These are phyloP conservation scores for Penicillium sp. DNA, from an alignment of 2,329 filamentous ascomycete genomes.

Conservation along the genomic window DNA sequence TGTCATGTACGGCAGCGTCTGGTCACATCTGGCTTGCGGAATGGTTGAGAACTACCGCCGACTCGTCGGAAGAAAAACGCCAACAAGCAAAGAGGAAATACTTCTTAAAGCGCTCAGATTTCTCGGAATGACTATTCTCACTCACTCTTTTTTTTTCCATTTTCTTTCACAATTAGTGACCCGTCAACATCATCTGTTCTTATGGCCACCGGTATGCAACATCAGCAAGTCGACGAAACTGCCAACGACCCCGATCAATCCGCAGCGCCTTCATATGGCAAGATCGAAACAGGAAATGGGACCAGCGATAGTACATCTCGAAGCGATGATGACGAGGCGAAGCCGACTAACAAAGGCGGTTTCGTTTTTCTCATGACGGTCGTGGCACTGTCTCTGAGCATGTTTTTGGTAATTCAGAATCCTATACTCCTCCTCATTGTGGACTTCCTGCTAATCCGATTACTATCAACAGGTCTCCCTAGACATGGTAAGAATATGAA, in stretches of 20 bases:
- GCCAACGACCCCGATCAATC: not conserved
- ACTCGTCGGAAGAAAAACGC: not conserved
- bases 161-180: not conserved
- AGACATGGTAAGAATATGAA: not conserved
- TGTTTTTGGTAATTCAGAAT: conserved; percentile 10
- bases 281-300: not conserved
- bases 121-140: not conserved
- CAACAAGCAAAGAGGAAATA: not conserved
- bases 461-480: not conserved
- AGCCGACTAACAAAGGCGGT: not conserved
- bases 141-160: not conserved
- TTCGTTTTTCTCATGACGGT: conserved; percentile 11
- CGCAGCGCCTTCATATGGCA: not conserved
- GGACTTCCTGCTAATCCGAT: not conserved
- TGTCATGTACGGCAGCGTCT: too few relatives aligned
- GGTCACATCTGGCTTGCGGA: too few relatives aligned
- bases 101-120: not conserved
- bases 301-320: not conserved
- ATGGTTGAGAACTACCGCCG: not conserved
- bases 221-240: not conserved
- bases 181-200: not conserved
- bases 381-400: conserved; percentile 10
- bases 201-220: not conserved
- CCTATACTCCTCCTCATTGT: not conserved
- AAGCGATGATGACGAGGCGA: not conserved